Percentiles rank a stretch among this genome's conserved stretches.
Conservation (phyloP, 805 yeast genomes). For the Lipomyces kockii region DNA sequence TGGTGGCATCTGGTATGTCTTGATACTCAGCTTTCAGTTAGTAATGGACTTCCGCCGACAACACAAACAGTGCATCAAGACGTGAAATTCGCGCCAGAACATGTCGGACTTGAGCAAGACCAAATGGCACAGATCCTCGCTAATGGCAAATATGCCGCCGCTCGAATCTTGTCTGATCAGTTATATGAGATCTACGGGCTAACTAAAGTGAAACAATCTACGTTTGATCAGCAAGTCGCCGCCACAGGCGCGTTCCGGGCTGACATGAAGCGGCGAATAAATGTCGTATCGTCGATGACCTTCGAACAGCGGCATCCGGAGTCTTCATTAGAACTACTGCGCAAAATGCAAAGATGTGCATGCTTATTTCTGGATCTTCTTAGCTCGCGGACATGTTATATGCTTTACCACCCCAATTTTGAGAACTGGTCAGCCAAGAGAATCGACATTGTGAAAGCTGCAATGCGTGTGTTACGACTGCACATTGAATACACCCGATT, state of each 20-base stretch:
- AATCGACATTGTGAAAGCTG: conserved; percentile 13
- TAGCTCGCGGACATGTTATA: conserved; percentile 9
- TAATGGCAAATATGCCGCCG: conserved; percentile 20
- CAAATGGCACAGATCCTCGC: conserved; percentile 18
- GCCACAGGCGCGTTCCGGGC: neutral
- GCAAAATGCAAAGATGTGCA: neutral
- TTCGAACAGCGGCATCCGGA: neutral
- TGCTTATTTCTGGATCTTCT: conserved; percentile 10
- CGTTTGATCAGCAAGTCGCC: neutral
- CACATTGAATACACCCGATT: conserved; percentile 5
- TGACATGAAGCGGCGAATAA: neutral
- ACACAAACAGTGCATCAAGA: conserved; percentile 13
- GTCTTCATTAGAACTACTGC: neutral
- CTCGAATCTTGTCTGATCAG: conserved; percentile 11
- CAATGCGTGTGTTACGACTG: conserved; percentile 20
- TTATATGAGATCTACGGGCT: conserved; percentile 27
- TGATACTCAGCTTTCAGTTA: conserved; percentile 20
- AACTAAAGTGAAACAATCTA: neutral
- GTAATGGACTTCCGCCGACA: conserved; percentile 27
- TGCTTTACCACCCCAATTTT: conserved; percentile 12
- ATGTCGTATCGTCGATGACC: neutral
- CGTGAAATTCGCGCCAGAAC: conserved; percentile 20
- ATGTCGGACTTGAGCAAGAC: conserved; percentile 19
- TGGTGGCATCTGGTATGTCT: conserved; percentile 30
- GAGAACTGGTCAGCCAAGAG: neutral